Evolutionary conservation across 2,329 filamentous ascomycete species (phyloP).

Genomic region (Diaporthe citriasiana): DNA sequence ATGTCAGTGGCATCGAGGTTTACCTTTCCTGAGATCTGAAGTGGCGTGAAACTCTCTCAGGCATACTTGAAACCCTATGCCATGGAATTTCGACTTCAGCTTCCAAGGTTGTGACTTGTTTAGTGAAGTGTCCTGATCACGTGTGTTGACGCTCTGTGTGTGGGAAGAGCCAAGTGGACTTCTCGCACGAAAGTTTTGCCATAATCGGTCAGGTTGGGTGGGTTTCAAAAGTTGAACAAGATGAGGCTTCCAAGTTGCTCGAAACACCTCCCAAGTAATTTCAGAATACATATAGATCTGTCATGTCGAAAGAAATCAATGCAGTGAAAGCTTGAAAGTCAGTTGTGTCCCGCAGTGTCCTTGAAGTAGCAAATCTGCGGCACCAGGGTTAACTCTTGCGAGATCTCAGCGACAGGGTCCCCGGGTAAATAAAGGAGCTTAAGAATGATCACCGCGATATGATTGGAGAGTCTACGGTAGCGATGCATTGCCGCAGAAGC

Average conservation of each 20-base stretch:
- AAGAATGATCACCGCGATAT: background rate
- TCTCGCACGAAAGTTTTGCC: background rate
- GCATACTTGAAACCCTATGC: too few species aligned
- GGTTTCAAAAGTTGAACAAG: too few species aligned
- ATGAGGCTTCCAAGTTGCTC: background rate
- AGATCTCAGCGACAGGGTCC: background rate
- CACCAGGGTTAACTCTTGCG: too few species aligned
- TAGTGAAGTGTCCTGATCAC: rapidly evolving
- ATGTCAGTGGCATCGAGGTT: background rate
- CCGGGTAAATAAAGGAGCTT: background rate
- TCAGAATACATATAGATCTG: background rate
- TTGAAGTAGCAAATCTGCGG: background rate
- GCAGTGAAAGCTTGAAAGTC: background rate
- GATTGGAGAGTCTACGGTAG: background rate
- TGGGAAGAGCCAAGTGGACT: background rate
- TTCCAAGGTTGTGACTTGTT: background rate
- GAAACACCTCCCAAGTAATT: too few species aligned
- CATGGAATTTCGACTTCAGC: background rate
- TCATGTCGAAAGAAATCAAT: background rate
- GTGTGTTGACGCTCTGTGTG: background rate
- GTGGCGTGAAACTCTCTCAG: too few species aligned
- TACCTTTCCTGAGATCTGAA: background rate
- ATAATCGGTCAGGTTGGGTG: background rate
- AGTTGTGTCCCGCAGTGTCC: background rate
- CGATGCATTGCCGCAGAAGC: background rate